Percentiles rank a stretch among this genome's conserved stretches.
Evolutionary conservation across 352 stramenopile genomes (phyloP).

Genomic region (Globisporangium spiculum): DNA sequence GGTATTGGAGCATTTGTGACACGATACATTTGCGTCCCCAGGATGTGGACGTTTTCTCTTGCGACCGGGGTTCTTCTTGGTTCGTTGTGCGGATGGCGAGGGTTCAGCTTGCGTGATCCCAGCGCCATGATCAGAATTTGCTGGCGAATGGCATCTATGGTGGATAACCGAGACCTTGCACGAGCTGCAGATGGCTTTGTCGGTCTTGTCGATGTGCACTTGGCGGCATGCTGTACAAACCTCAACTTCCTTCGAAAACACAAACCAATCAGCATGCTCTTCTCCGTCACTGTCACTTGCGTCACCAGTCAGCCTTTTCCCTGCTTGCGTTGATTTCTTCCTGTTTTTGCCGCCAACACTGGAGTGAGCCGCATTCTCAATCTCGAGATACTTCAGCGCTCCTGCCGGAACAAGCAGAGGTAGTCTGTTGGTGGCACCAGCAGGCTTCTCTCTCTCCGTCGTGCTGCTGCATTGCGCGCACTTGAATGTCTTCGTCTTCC

Average conservation of each 20-base stretch:
- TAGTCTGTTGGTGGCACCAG: background rate
- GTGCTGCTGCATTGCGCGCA: constrained; percentile 23
- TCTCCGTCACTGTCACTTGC: background rate
- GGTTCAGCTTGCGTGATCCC: constrained; percentile 13
- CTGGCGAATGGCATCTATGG: constrained; percentile 27
- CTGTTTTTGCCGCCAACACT: background rate
- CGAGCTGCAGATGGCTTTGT: constrained; percentile 29
- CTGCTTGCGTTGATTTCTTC: constrained; percentile 14
- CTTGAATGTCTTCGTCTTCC: constrained; percentile 4
- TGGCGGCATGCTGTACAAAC: constrained; percentile 59
- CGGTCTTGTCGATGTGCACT: constrained; percentile 36
- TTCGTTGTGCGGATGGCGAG: background rate
- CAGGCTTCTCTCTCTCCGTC: background rate
- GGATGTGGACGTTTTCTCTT: constrained; percentile 9
- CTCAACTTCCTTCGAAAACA: constrained; percentile 42
- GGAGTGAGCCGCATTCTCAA: background rate
- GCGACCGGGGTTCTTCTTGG: background rate
- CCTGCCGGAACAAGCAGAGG: constrained; percentile 28
- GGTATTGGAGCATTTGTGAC: background rate
- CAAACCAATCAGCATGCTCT: constrained; percentile 20
- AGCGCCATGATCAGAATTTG: constrained; percentile 5
- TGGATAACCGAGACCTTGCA: constrained; percentile 32
- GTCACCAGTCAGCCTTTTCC: background rate
- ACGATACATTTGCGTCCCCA: background rate
- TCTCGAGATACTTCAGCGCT: constrained; percentile 24